A percentile compares a stretch with the other conserved stretches of the same genome.
phyloP scores from a whole-genome alignment of 2,329 filamentous ascomycete species.

The Xylaria sp. region DNA sequence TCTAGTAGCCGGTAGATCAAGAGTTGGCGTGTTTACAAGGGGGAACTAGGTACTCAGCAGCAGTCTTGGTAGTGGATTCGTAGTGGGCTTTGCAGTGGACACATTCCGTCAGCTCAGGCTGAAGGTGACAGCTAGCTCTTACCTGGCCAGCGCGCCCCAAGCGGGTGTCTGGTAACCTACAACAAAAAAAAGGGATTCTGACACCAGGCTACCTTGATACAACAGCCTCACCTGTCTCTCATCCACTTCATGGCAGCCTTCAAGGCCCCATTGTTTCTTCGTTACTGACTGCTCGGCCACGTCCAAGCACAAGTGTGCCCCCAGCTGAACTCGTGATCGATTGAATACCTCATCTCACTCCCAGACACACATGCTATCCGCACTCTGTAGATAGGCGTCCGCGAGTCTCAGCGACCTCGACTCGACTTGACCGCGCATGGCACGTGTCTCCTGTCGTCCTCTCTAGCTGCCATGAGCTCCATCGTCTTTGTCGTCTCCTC shows the following conservation, averaged over 20 bases:
- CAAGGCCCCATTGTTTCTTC: not conserved
- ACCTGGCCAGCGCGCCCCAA: not conserved
- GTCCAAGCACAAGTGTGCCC: not conserved
- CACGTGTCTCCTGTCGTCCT: slow-evolving; percentile 39
- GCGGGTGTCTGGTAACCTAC: not conserved
- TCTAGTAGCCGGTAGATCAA: not conserved
- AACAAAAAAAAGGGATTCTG: slow-evolving; percentile 27
- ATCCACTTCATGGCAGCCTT: not conserved
- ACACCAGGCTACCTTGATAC: slow-evolving; percentile 10
- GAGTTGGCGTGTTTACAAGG: not conserved
- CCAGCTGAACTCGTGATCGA: not conserved
- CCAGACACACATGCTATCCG: slow-evolving; percentile 19
- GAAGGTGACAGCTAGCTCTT: slow-evolving; percentile 27
- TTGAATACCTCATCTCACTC: not conserved
- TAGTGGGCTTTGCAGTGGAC: not conserved
- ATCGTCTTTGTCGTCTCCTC: slow-evolving; percentile 96
- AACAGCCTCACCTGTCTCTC: slow-evolving; percentile 1
- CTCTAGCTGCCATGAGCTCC: slow-evolving; percentile 80
- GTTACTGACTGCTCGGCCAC: not conserved
- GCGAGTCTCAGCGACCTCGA: slow-evolving; percentile 31
- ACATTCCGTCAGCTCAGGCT: slow-evolving; percentile 33
- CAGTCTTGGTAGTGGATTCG: not conserved
- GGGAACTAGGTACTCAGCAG: not conserved
- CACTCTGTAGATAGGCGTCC: slow-evolving; percentile 5
- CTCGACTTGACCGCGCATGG: slow-evolving; percentile 43